Evolutionary conservation across 805 yeast species (phyloP), one percentile per base, ranked within the genome.

Genomic region (Tetrapisispora taiwanensis): DNA sequence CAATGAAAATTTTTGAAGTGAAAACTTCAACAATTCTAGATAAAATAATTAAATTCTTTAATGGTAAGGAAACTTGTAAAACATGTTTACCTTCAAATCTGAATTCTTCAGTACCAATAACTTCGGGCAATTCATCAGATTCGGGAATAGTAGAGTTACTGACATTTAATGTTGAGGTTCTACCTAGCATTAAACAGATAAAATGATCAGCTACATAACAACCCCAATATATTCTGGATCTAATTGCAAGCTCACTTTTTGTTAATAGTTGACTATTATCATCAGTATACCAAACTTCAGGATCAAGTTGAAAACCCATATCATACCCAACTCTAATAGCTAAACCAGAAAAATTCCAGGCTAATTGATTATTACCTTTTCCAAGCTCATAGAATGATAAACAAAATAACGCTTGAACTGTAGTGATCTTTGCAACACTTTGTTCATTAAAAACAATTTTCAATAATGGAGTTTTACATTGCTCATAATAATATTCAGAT

Each of bases 211-310:
- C 80, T 45, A 78, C 63, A 56, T 73, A 79, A 41, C 79, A 72
- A 3, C 84, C 84, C 85, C 85, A 79, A 55, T 75, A 76, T 10
- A 79, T 74, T 46, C 85, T 63, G 41, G 78, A 71, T 46, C 82
- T 66, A 44, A 79, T 76, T 34, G 72, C 76, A 15, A 73, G 66
- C 50, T 77, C 80, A 41, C 77, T 68, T 28, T 71, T 68, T n/a
- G 70, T 65, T 39, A 73, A 56, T 32, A 63, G 62, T 13, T 55
- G 58, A 19, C 44, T 52, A 39, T 54, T 56, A 30, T 60, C 66
- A 12, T 58, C 62, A 8, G 65, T 52, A 49, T 71, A 70, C 82
- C 82, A 78, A n/a, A 72, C 75, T 47, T 73, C 66, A 1, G 84
- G 83, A 48, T 75, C 72, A 44, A 78, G 60, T 52, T 79, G 82